Base-by-base conservation (phyloP, 495 filamentous ascomycete species). In the Saxophila tyrrhenica region DNA sequence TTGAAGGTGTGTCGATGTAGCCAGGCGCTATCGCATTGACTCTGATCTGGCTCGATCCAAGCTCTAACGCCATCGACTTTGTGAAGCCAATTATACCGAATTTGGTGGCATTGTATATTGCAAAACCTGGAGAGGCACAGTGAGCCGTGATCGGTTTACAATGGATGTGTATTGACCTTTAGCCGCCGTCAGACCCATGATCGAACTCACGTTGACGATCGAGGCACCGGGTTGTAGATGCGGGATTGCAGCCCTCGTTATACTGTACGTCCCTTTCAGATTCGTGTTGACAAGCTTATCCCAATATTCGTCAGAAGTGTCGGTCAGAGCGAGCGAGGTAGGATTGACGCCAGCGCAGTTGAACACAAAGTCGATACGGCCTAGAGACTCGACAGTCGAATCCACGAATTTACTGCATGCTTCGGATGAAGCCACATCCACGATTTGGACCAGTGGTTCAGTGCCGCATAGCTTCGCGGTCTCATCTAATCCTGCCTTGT, bases 31-130 rank as follows among this genome's bases (percentile, higher is more conserved):
- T 69, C 15, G 75, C 69, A 59, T 82, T 82, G 1, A 73, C 70
- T 10, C 76, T 66, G 21, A 80, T 72, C 11, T 76, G 75, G 42
- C 69, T 69, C 3, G 69, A 63, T 0, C 75, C 78, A 42, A 80
- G 62, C 51, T 80, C 78, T 51, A 78, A 61, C 15, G 77, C 78
- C 59, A 81, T 70, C 53, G 70, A 70, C 56, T 79, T 79, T 3
- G 72, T 73, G 57, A 81, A 75, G 5, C 77, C 77, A 23, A 77
- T 72, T 2, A 80, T 65, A 5, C 65, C 78, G 20, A 65, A 74
- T 57, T 81, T 80, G 29, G 73, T 78, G 0, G 76, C 71, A 50
- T 75, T 78, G 59, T 81, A 81, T 9, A 75, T 71, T 8, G 70
- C 69, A 5, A n/a, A n/a, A n/a, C n/a, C n/a, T n/a, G n/a, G n/a